Percentiles rank a stretch among this genome's conserved stretches.
These are phyloP conservation scores for Dactylis glomerata DNA, from an alignment of 176 grass and related monocot genomes.

Conservation along the genomic window DNA sequence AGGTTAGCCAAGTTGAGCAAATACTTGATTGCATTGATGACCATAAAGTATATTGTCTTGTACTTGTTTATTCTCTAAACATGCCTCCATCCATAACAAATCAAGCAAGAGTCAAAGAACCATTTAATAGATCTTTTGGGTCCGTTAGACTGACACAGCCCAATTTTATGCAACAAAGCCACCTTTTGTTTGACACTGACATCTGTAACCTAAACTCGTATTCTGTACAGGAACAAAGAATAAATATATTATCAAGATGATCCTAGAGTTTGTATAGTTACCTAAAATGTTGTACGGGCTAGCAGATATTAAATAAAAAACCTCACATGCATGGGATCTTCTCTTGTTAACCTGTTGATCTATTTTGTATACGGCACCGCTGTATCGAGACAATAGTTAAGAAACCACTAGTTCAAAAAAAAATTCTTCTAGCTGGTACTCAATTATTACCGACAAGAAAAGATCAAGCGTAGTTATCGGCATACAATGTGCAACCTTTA, in stretches of 20 bases:
- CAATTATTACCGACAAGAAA: conserved; percentile 23
- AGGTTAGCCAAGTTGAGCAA: conserved; percentile 48
- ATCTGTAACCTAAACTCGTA: conserved; percentile 16
- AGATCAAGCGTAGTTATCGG: conserved; percentile 27
- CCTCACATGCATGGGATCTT: conserved; percentile 45
- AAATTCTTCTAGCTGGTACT: neutral
- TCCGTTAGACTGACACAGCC: conserved; percentile 30
- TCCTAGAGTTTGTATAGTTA: conserved; percentile 16
- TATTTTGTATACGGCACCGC: conserved; percentile 18
- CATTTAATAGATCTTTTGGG: conserved; percentile 37
- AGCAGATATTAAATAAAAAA: conserved; percentile 21
- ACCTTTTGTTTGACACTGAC: conserved; percentile 51
- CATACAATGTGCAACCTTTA: conserved; percentile 7
- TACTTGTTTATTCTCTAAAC: conserved; percentile 34
- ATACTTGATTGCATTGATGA: conserved; percentile 43
- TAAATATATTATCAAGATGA: conserved; percentile 16
- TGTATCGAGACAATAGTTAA: conserved; percentile 14
- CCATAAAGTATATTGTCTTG: conserved; percentile 40
- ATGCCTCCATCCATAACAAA: conserved; percentile 45
- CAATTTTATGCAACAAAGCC: conserved; percentile 15
- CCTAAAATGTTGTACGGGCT: conserved; percentile 22
- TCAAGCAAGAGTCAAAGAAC: conserved; percentile 47
- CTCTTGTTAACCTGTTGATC: conserved; percentile 13
- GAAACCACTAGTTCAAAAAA: conserved; percentile 3
- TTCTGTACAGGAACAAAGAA: conserved; percentile 19